Percentiles rank a stretch among this genome's conserved stretches.
Conservation (phyloP, 2,329 filamentous ascomycete species). For the Delphinella strobiligena region DNA sequence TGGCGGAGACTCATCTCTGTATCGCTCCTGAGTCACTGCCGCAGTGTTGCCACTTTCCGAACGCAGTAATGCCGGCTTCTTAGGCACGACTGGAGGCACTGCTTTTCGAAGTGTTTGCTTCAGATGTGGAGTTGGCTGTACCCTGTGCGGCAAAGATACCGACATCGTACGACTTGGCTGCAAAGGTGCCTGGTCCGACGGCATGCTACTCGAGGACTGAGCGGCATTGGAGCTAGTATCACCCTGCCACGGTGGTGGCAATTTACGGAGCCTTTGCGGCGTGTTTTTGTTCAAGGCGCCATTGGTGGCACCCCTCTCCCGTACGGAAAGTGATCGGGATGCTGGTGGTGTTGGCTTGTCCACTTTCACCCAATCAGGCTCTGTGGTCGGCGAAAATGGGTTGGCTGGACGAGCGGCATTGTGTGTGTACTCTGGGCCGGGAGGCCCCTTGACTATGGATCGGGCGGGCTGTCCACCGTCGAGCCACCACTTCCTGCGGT, state of each 20-base stretch:
- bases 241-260: slow-evolving; percentile 8
- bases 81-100: slow-evolving; percentile 20
- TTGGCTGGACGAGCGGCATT: slow-evolving; percentile 70
- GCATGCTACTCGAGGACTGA: slow-evolving; percentile 1
- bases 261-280: slow-evolving; percentile 1
- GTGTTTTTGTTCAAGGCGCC: slow-evolving; percentile 6
- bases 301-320: slow-evolving; percentile 10
- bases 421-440: slow-evolving; percentile 48
- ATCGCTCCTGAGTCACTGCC: slow-evolving; percentile 6
- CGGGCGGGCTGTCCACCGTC: slow-evolving; percentile 59
- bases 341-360: slow-evolving; percentile 18
- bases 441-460: slow-evolving; percentile 52
- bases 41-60: slow-evolving; percentile 15
- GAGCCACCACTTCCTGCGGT: slow-evolving; percentile 53
- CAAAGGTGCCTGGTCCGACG: not conserved
- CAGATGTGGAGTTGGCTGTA: slow-evolving; percentile 5
- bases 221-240: not conserved
- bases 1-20: slow-evolving; percentile 8
- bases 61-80: slow-evolving; percentile 20
- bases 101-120: slow-evolving; percentile 21
- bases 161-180: slow-evolving; percentile 5
- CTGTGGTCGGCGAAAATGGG: slow-evolving; percentile 61
- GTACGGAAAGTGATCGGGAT: slow-evolving; percentile 11
- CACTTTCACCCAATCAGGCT: slow-evolving; percentile 70
- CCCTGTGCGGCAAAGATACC: slow-evolving; percentile 7